Percentiles rank a stretch among this genome's conserved stretches.
These are phyloP conservation scores for Sporothrix sp. DNA, from an alignment of 2,329 filamentous ascomycete genomes.

Conservation along the genomic window DNA sequence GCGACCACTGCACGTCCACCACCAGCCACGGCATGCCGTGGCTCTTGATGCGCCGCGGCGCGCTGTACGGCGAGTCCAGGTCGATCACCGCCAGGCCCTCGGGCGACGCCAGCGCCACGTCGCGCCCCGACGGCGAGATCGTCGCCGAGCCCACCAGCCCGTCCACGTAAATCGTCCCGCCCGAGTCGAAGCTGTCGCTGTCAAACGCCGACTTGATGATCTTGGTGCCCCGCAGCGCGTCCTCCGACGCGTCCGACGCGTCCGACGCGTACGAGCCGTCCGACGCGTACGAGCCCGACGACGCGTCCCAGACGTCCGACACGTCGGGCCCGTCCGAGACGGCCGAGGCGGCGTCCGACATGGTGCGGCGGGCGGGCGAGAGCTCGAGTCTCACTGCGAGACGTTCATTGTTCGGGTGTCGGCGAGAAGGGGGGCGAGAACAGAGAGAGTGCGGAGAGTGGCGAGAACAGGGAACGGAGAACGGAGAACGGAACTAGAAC, in stretches of 20 bases:
- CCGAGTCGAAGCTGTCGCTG: slow-evolving; percentile 77
- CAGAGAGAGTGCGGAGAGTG: no score
- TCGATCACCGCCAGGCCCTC: slow-evolving; percentile 88
- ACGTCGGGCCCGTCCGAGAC: no score
- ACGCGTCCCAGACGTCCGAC: no score
- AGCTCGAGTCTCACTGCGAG: no score
- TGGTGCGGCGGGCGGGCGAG: no score
- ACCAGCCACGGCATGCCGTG: slow-evolving; percentile 91
- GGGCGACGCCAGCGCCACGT: slow-evolving; percentile 82
- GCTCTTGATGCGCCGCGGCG: slow-evolving; percentile 68
- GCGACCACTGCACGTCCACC: slow-evolving; percentile 94
- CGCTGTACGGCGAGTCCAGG: slow-evolving; percentile 78
- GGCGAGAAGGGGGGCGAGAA: no score
- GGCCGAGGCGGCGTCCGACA: no score
- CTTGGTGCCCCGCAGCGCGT: slow-evolving; percentile 47
- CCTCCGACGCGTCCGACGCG: slow-evolving; percentile 28
- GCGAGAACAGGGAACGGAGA: no score
- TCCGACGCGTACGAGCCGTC: no score
- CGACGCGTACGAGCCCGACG: no score
- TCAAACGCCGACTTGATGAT: slow-evolving; percentile 62
- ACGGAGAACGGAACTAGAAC: no score
- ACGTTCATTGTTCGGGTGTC: no score
- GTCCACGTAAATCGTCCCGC: slow-evolving; percentile 76
- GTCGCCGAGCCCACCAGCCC: slow-evolving; percentile 78
- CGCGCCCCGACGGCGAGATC: slow-evolving; percentile 83